Percentiles rank a stretch among this genome's conserved stretches.
Conservation (phyloP, 305 asterid species). For the Fraxinus xanthoxyloides region DNA sequence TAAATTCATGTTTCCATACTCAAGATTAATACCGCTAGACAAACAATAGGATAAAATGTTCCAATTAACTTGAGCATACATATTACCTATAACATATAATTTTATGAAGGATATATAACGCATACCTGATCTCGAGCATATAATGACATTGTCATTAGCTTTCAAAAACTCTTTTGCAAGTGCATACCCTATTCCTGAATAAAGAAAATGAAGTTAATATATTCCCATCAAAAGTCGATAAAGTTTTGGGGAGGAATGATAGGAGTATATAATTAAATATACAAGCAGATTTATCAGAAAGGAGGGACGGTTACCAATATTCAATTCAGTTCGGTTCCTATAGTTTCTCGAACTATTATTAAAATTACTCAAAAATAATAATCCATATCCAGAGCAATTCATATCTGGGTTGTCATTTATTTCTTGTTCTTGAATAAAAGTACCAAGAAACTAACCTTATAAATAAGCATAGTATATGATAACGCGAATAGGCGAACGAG, state of each 20-base stretch:
- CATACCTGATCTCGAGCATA: constrained; percentile 88
- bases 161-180: constrained; percentile 87
- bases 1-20: not conserved
- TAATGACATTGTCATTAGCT: constrained; percentile 83
- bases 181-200: constrained; percentile 92
- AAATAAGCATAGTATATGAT: not conserved
- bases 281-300: not conserved
- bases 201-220: constrained; percentile 4
- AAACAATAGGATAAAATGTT: not conserved
- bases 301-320: not conserved
- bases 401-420: not conserved
- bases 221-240: not conserved
- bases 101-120: not conserved
- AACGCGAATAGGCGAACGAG: too few relatives aligned
- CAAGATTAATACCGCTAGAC: not conserved
- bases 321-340: not conserved
- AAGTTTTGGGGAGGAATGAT: not conserved
- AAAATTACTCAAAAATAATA: not conserved
- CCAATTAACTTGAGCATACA: not conserved
- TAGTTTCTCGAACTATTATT: not conserved
- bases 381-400: not conserved
- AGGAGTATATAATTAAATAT: not conserved
- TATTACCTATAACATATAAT: not conserved
- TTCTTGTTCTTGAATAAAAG: not conserved
- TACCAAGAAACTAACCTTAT: not conserved